phyloP scores from a whole-genome alignment of 169 alveolate species.

The Plasmodium vivax region DNA sequence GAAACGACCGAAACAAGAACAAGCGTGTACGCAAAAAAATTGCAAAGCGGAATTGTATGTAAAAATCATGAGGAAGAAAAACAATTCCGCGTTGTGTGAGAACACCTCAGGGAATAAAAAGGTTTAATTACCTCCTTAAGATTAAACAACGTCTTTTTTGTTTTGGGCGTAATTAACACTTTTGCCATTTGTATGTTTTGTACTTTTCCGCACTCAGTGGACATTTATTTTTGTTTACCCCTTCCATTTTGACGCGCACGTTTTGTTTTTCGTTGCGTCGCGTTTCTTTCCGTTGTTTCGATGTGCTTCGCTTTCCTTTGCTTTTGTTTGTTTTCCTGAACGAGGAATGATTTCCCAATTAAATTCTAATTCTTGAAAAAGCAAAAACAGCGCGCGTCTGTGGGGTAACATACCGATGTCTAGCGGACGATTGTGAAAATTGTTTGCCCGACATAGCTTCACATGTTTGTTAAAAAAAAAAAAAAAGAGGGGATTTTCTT shows the following conservation, averaged over 20 bases:
- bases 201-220: not conserved
- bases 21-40: not conserved
- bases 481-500: constrained; percentile 20
- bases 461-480: constrained; percentile 27
- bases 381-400: constrained; percentile 29
- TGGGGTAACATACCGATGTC: constrained; percentile 6
- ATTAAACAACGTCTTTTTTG: not conserved
- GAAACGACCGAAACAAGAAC: not conserved
- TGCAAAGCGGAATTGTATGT: not conserved
- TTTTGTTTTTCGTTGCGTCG: not conserved
- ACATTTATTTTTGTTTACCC: not conserved
- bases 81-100: not conserved
- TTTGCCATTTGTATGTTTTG: not conserved
- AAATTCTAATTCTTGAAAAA: constrained; percentile 46
- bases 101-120: not conserved
- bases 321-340: constrained; percentile 44
- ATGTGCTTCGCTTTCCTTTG: constrained; percentile 3
- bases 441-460: constrained; percentile 16
- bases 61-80: not conserved
- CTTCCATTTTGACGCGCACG: not conserved
- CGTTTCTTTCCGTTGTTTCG: not conserved
- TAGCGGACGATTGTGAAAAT: constrained; percentile 14
- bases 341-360: constrained; percentile 32
- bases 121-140: not conserved
- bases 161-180: not conserved